These are phyloP conservation scores for Talaromyces sp. DNA, from an alignment of 2,329 filamentous ascomycete genomes.

Conservation along the genomic window DNA sequence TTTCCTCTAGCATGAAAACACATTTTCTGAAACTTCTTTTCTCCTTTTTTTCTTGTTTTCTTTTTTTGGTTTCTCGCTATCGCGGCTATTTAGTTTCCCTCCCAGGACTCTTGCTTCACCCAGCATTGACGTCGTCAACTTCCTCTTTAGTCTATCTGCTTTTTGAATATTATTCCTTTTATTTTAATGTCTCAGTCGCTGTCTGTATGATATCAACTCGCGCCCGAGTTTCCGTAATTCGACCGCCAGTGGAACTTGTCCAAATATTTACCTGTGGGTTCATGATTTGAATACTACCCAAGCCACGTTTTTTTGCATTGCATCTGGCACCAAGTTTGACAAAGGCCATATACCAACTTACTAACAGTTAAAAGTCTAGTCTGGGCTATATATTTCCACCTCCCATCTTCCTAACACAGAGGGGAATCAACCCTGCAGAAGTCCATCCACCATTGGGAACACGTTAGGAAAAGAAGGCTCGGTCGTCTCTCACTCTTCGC, in stretches of 20 bases:
- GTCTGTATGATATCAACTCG: constrained; percentile 29
- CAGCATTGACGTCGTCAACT: constrained; percentile 11
- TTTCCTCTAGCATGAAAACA: background rate
- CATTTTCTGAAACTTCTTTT: background rate
- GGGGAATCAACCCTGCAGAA: background rate
- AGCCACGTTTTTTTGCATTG: background rate
- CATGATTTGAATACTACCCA: background rate
- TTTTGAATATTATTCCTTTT: constrained; percentile 15
- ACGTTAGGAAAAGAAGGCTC: constrained; percentile 14
- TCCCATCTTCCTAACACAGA: background rate
- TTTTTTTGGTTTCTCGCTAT: background rate
- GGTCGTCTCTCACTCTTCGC: background rate
- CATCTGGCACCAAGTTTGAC: background rate
- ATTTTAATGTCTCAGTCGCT: constrained; percentile 18
- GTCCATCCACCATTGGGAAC: constrained; percentile 13
- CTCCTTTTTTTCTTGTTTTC: background rate
- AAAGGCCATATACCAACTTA: background rate
- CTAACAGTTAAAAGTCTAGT: background rate
- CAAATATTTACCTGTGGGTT: background rate
- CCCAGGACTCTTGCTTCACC: background rate
- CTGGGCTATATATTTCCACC: background rate
- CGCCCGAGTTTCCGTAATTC: background rate
- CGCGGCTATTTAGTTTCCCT: background rate
- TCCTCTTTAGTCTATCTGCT: constrained; percentile 25
- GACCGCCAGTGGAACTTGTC: background rate